A percentile compares a stretch with the other conserved stretches of the same genome.
Evolutionary conservation across 2,329 filamentous ascomycete genomes (phyloP).

Genomic region (Colletotrichum brevisporum): DNA sequence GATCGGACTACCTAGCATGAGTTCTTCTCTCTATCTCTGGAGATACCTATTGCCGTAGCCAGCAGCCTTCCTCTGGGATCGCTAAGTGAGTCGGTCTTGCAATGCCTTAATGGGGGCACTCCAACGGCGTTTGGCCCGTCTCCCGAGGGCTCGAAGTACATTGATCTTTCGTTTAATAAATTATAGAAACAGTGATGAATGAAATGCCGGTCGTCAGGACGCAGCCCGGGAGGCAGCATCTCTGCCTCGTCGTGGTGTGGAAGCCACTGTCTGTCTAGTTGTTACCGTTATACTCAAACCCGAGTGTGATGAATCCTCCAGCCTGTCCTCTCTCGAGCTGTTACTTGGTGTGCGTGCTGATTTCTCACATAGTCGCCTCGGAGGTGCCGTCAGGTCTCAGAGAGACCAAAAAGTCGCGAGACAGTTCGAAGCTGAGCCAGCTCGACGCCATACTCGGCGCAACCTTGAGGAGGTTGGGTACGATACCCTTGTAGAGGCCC

Average conservation of each 20-base stretch:
- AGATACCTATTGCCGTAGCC: too few species aligned
- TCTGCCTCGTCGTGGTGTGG: slow-evolving; percentile 25
- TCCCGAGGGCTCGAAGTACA: slow-evolving; percentile 16
- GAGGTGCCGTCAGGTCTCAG: slow-evolving; percentile 64
- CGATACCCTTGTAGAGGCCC: slow-evolving; percentile 95
- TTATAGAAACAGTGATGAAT: slow-evolving; percentile 39
- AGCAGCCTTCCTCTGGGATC: too few species aligned
- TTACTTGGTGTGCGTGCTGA: neutral
- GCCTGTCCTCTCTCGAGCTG: neutral
- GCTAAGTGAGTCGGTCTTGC: too few species aligned
- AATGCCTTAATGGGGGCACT: neutral
- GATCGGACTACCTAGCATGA: too few species aligned
- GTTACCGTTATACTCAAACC: slow-evolving; percentile 17
- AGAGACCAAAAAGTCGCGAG: slow-evolving; percentile 84
- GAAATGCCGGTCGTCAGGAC: slow-evolving; percentile 10
- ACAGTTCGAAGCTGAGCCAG: slow-evolving; percentile 97
- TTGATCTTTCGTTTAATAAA: slow-evolving; percentile 38
- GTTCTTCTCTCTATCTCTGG: too few species aligned
- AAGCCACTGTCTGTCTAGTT: slow-evolving; percentile 32
- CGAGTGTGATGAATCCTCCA: slow-evolving; percentile 3
- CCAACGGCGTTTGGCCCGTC: neutral
- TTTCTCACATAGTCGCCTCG: slow-evolving; percentile 32
- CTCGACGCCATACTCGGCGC: slow-evolving; percentile 98
- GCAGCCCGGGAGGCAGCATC: slow-evolving; percentile 25
- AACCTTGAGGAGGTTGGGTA: slow-evolving; percentile 95